Evolutionary conservation across 768 basidiomycete genomes (phyloP).

Genomic region (Pleurotus giganteus): DNA sequence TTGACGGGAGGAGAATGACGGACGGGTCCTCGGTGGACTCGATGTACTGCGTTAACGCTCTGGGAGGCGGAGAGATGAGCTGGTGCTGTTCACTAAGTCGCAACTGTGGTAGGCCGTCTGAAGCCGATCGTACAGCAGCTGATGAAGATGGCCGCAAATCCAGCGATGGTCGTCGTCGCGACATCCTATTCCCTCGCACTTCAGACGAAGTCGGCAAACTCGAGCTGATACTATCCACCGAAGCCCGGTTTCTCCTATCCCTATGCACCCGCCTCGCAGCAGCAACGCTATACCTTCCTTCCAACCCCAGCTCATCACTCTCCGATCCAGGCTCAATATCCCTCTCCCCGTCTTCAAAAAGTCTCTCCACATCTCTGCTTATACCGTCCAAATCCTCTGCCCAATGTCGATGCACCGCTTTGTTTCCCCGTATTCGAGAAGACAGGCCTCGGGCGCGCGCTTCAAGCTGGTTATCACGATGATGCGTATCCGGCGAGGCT

Average conservation of each 20-base stretch:
- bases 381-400: slow-evolving; percentile 69
- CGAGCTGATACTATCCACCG: slow-evolving; percentile 33
- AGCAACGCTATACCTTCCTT: not conserved
- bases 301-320: not conserved
- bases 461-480: slow-evolving; percentile 45
- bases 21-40: slow-evolving; percentile 52
- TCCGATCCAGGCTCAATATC: slow-evolving; percentile 7
- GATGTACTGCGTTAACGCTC: slow-evolving; percentile 74
- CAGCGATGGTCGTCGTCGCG: slow-evolving; percentile 48
- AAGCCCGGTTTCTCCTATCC: slow-evolving; percentile 5
- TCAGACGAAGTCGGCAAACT: slow-evolving; percentile 41
- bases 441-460: slow-evolving; percentile 51
- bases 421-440: slow-evolving; percentile 45
- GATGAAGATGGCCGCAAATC: slow-evolving; percentile 27
- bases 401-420: slow-evolving; percentile 54
- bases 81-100: slow-evolving; percentile 50
- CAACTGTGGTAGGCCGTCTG: slow-evolving; percentile 36
- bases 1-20: slow-evolving; percentile 64
- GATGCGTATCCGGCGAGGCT: slow-evolving; percentile 34
- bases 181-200: not conserved
- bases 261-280: slow-evolving; percentile 4
- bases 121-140: slow-evolving; percentile 4
- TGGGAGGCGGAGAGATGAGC: slow-evolving; percentile 66
- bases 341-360: slow-evolving; percentile 39
- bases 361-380: slow-evolving; percentile 55